Evolutionary conservation across 1,139 yeast genomes (phyloP).

Genomic region (Sugiyamaella paludigena): DNA sequence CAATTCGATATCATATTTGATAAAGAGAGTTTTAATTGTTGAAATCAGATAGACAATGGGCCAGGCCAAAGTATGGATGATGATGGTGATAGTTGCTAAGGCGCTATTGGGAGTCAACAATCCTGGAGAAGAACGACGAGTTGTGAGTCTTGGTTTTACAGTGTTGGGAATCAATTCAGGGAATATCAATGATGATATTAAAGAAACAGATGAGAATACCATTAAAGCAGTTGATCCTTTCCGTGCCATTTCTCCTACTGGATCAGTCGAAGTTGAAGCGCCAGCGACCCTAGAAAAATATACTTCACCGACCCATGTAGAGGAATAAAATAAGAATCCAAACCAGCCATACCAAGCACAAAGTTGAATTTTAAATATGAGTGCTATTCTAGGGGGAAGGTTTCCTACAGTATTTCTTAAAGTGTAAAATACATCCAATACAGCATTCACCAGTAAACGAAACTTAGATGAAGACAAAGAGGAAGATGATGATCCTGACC

Average conservation of each 20-base stretch:
- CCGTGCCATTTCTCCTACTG: constrained; percentile 40
- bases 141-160: background rate
- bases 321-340: constrained; percentile 39
- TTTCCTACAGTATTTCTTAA: constrained; percentile 23
- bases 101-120: constrained; percentile 4
- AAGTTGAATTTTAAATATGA: constrained; percentile 37
- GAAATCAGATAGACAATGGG: constrained; percentile 1
- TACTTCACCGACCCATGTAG: constrained; percentile 44
- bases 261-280: constrained; percentile 19
- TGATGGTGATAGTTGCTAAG: constrained; percentile 5
- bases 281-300: constrained; percentile 29
- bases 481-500: too few species aligned
- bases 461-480: constrained; percentile 1
- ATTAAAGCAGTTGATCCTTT: constrained; percentile 41
- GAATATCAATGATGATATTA: constrained; percentile 35
- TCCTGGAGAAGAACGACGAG: constrained; percentile 14
- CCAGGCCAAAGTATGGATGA: constrained; percentile 1
- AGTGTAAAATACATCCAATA: constrained; percentile 22
- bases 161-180: constrained; percentile 28
- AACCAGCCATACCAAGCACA: constrained; percentile 43
- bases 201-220: constrained; percentile 38
- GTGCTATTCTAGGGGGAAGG: constrained; percentile 29
- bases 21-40: constrained; percentile 8
- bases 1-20: constrained; percentile 19
- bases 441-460: constrained; percentile 1